Evolutionary conservation across 176 grass and related monocot species (phyloP).

Genomic region (Triticum turgidum): DNA sequence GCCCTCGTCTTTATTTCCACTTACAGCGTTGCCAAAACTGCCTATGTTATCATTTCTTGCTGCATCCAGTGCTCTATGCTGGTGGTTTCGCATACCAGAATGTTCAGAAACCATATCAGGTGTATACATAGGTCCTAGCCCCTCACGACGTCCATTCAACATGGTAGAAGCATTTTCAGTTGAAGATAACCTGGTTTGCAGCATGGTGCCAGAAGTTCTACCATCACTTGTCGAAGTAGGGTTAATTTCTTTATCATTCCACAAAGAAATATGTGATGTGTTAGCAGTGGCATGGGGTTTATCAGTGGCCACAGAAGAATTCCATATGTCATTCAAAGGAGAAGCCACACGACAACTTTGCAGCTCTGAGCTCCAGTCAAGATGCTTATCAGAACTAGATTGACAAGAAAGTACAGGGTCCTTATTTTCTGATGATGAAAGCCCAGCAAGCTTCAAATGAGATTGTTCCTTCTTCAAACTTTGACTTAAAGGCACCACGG

Average conservation of each 20-base stretch:
- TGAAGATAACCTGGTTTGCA: constrained; percentile 31
- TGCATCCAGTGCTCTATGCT: constrained; percentile 30
- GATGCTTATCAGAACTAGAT: constrained; percentile 39
- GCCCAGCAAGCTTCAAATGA: constrained; percentile 21
- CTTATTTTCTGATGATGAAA: constrained; percentile 37
- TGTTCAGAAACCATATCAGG: constrained; percentile 36
- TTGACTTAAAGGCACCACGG: neutral
- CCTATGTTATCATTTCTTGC: constrained; percentile 39
- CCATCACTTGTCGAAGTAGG: neutral
- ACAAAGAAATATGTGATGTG: constrained; percentile 28
- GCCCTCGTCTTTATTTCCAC: constrained; percentile 78
- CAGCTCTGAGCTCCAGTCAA: constrained; percentile 40
- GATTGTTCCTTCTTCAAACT: constrained; percentile 20
- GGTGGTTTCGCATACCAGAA: constrained; percentile 34
- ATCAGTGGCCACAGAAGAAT: constrained; percentile 23
- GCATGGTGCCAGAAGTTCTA: constrained; percentile 30
- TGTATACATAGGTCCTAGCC: constrained; percentile 35
- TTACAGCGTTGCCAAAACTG: constrained; percentile 54
- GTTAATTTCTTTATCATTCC: constrained; percentile 34
- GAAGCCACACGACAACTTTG: constrained; percentile 23
- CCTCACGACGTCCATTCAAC: constrained; percentile 41
- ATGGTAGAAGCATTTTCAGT: constrained; percentile 20
- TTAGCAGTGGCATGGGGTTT: constrained; percentile 14
- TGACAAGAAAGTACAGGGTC: constrained; percentile 19
- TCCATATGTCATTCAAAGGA: constrained; percentile 21